Base-by-base conservation (phyloP, 1,139 yeast species). In the Zygosaccharomyces sapae region DNA sequence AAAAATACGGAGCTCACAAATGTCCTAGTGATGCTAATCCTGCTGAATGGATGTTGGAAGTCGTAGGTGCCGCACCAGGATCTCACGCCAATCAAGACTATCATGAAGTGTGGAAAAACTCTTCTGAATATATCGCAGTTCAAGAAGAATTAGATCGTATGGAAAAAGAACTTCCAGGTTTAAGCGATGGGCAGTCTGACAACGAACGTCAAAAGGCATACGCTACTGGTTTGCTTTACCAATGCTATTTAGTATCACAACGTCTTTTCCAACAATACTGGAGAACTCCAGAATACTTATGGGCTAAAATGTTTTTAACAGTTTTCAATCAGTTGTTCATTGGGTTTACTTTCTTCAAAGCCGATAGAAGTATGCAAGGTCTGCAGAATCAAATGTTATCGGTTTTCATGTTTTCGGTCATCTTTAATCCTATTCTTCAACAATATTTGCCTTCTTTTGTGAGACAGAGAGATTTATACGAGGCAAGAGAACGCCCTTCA, bases 11-110 rank as follows among this genome's bases (percentile, higher is more conserved):
- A 29, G 82, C 87, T 18, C 77, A 79, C 46, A 65, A 65, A 43
- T 81, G 86, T 68, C 88, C 90, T 3, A 70, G 75, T 27, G 76
- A 75, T 38, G 89, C 87, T 18, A 84, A 84, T 59, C 94, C 94
- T 18, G 92, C 92, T 13, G 94, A 85, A 65, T 85, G 90, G 88
- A 85, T 84, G 89, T 72, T 84, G 59, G 83, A 81, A 49, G 87
- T 83, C 47, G 83, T 84, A 67, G 90, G 92, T 50, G 90, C 90
- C 46, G 92, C 90, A 33, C 90, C 92, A 16, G 90, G 90, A 27
- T 79, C 87, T 16, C 78, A 75, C 51, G 86, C 88, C 31, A 75
- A 73, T 43, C 79, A 77, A 58, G 85, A 84, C 60, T 84, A 81
- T 65, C 74, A 74, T 53, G 79, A 82, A 53, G 84, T 81, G 37